phyloP scores from a whole-genome alignment of 352 stramenopile species.

The Phytophthora parvispora region DNA sequence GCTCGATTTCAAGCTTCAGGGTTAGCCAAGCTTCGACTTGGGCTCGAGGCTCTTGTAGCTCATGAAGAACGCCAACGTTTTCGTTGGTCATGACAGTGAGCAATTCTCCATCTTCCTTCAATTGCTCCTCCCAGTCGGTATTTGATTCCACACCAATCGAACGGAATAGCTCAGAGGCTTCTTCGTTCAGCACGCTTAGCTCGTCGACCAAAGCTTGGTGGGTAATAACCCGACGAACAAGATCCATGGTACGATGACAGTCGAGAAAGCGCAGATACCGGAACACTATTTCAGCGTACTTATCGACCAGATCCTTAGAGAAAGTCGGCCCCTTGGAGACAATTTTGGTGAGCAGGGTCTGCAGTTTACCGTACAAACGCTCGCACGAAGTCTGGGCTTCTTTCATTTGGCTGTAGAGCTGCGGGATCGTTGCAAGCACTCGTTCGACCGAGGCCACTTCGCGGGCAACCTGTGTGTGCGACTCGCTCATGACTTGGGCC shows the following conservation, averaged over 20 bases:
- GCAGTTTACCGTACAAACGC: background rate
- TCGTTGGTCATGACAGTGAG: background rate
- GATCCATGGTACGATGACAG: background rate
- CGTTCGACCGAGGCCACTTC: background rate
- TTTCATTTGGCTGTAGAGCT: background rate
- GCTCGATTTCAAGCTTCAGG: background rate
- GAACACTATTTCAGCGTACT: background rate
- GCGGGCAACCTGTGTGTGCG: background rate
- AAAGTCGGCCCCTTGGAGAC: background rate
- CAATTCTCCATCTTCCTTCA: background rate
- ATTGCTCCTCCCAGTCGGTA: background rate
- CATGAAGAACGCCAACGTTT: background rate
- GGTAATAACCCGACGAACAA: background rate
- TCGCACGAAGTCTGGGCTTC: background rate
- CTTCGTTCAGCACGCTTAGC: background rate
- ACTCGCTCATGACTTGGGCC: background rate
- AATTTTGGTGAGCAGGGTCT: background rate
- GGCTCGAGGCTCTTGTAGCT: background rate
- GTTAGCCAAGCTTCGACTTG: slow-evolving; percentile 6
- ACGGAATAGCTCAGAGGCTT: background rate
- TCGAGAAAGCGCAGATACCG: background rate
- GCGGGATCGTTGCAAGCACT: background rate
- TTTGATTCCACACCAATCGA: background rate
- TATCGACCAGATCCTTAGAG: background rate
- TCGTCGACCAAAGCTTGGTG: background rate